Conservation (phyloP, 2,329 filamentous ascomycete species). For the Cryphonectria parasitica region DNA sequence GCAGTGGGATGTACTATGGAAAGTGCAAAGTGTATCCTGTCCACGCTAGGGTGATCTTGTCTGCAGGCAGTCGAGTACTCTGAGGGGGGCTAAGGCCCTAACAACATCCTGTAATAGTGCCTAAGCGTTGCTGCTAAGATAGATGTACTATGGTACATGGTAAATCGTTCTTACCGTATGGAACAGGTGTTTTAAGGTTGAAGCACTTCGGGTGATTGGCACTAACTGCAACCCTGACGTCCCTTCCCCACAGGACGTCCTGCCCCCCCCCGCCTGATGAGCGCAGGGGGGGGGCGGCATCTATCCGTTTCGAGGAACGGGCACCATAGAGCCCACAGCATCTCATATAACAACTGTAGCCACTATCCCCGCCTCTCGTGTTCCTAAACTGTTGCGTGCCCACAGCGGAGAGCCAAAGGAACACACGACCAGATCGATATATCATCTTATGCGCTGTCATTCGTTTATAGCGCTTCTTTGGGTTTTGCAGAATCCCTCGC, state of each 20-base stretch:
- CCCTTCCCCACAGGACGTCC: not conserved
- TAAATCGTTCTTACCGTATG: not conserved
- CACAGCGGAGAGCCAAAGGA: not conserved
- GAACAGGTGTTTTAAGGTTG: slow-evolving; percentile 6
- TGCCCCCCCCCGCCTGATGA: not conserved
- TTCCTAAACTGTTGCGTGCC: not conserved
- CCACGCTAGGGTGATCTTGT: not conserved
- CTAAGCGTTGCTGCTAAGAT: no score
- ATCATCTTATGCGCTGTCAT: not conserved
- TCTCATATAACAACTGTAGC: not conserved
- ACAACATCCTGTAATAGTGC: no score
- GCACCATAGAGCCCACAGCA: not conserved
- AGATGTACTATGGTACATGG: no score
- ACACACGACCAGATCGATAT: not conserved
- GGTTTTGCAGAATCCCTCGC: not conserved
- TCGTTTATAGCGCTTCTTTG: not conserved
- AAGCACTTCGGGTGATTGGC: not conserved
- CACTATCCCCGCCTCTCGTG: not conserved
- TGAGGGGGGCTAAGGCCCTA: not conserved
- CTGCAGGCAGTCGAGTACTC: not conserved
- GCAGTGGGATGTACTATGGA: not conserved
- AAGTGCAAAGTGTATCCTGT: not conserved
- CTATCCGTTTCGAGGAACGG: not conserved
- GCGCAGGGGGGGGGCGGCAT: not conserved
- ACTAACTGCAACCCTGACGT: not conserved